A percentile compares a stretch with the other conserved stretches of the same genome.
Conservation (phyloP, 495 filamentous ascomycete species). For the Darksidea phi region DNA sequence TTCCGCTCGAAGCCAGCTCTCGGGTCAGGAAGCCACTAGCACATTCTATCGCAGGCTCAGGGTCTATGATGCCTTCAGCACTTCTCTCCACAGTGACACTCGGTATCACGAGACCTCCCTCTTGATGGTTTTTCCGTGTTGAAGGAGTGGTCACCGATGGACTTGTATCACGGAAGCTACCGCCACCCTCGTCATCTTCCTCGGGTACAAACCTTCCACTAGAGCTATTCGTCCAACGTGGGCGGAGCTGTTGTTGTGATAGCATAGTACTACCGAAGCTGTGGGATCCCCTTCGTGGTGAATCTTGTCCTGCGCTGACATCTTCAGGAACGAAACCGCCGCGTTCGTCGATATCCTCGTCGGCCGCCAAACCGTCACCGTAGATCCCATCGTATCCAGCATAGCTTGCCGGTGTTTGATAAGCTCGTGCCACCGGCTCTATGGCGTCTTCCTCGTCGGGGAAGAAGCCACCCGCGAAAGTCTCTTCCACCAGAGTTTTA, state of each 20-base stretch:
- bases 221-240: background rate
- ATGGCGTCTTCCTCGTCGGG: constrained; percentile 26
- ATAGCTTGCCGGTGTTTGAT: background rate
- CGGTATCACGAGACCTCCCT: too few species aligned
- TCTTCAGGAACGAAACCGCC: constrained; percentile 20
- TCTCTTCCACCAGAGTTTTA: constrained; percentile 23
- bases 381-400: background rate
- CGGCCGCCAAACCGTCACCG: constrained; percentile 11
- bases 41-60: too few species aligned
- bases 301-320: constrained; percentile 11
- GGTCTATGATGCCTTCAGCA: too few species aligned
- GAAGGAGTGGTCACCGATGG: too few species aligned
- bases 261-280: constrained; percentile 20
- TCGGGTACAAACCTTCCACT: constrained; percentile 31
- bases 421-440: background rate
- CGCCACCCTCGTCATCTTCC: constrained; percentile 3
- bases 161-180: too few species aligned
- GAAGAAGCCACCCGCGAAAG: constrained; percentile 37
- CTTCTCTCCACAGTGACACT: too few species aligned
- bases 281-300: background rate
- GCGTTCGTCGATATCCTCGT: constrained; percentile 5
- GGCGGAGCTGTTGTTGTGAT: constrained; percentile 18
- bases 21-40: too few species aligned
- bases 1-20: too few species aligned
- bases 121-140: too few species aligned